Conservation (phyloP, 2,329 filamentous ascomycete species). For the Diaporthe australafricana region DNA sequence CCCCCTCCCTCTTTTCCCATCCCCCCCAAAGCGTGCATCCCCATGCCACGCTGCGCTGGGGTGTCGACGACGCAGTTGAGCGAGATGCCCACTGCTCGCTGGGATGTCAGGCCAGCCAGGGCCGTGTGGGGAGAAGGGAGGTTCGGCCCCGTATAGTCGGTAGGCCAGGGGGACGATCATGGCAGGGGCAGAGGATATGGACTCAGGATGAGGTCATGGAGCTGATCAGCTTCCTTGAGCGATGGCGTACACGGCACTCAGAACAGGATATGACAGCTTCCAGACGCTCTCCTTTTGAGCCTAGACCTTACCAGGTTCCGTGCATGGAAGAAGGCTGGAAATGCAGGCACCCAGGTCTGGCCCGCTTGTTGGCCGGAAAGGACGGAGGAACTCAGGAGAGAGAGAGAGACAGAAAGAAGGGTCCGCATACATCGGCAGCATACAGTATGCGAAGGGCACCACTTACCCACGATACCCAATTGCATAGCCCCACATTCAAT, state of each 20-base stretch:
- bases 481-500: conserved; percentile 29
- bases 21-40: not conserved
- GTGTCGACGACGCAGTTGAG: conserved; percentile 5
- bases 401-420: not conserved
- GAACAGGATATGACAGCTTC: conserved; percentile 28
- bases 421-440: conserved; percentile 18
- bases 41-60: not conserved
- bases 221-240: conserved; percentile 32
- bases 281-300: conserved; percentile 24
- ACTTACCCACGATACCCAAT: conserved; percentile 27
- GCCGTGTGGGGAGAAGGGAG: not conserved
- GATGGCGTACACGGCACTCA: conserved; percentile 32
- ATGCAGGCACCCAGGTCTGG: conserved; percentile 22
- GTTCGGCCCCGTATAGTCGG: conserved; percentile 22
- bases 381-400: conserved; percentile 8
- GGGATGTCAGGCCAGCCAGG: conserved; percentile 3
- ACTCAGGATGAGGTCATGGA: conserved; percentile 36
- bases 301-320: conserved; percentile 10
- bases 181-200: conserved; percentile 29
- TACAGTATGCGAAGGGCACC: conserved; percentile 1
- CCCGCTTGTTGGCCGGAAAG: conserved; percentile 12
- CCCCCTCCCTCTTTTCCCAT: not conserved
- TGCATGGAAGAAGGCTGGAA: conserved; percentile 17
- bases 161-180: conserved; percentile 20
- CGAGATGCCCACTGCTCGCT: not conserved